Base-by-base conservation (phyloP, 2,329 filamentous ascomycete genomes). In the Aspergillus neoniger region DNA sequence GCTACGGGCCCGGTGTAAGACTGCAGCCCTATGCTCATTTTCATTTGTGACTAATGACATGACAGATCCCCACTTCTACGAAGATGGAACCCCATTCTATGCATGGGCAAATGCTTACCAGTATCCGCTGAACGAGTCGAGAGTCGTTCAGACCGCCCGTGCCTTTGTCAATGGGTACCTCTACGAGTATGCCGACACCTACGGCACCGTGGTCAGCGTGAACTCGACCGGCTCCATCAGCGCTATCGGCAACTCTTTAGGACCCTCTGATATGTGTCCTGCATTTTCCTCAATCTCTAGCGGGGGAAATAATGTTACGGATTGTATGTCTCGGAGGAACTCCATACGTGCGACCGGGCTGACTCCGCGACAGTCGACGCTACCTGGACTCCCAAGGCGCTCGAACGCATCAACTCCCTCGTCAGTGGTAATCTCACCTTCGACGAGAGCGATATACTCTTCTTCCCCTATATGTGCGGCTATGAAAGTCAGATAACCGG, bases 401-500 rank as follows among this genome's bases (percentile, higher is more conserved):
- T 64, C 7, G 72, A 79, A 23, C 82, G 87, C 3, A 75, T 89
- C 50, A 84, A 88, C 65, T 61, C 74, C 5, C 69, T 85, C 36
- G 80, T 88, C 32, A 67, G 73, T 0, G 86, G 87, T 1, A 70
- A 72, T 14, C 80, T 89, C 36, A 82, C 81, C 1, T 79, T 89
- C 36, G 81, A 79, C 0, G 75, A 81, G 32, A 74, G 72, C 1
- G 85, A 89, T 59, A 77, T 87, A 44, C 78, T 76, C 7, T 81
- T 83, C 48, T 86, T 90, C 53, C 86, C 87, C 0, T 89, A 90
- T 66, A 79, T 90, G n/a, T 91, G 88, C 66, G 88, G 86, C 4
- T 91, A 88, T 61, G 88, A 91, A 67, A 86, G 83, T 3, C 88
- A 90, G 67, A 89, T 90, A 64, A 85, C 80, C 0, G 87, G 88